phyloP scores from a whole-genome alignment of 495 filamentous ascomycete species.

The Tricharina praecox region DNA sequence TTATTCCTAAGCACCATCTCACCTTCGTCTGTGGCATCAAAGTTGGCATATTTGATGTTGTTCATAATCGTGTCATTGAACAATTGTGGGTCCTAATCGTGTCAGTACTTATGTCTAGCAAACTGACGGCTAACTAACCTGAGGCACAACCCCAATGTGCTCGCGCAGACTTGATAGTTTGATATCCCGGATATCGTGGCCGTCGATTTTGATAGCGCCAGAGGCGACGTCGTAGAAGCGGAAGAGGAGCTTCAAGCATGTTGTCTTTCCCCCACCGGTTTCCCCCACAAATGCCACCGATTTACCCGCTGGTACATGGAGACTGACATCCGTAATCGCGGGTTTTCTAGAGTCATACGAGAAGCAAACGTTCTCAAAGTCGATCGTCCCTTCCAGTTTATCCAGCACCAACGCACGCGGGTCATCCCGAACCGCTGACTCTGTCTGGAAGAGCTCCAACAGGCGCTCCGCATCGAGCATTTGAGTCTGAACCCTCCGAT shows the following conservation, averaged over 20 bases:
- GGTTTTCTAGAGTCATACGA: slow-evolving; percentile 53
- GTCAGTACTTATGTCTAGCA: not conserved
- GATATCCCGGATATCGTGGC: slow-evolving; percentile 52
- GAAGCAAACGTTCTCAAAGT: slow-evolving; percentile 49
- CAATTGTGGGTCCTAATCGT: slow-evolving; percentile 39
- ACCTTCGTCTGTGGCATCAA: slow-evolving; percentile 39
- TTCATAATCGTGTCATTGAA: slow-evolving; percentile 62
- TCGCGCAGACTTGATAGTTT: slow-evolving; percentile 48
- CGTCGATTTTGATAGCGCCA: slow-evolving; percentile 55
- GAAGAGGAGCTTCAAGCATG: slow-evolving; percentile 53
- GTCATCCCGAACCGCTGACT: slow-evolving; percentile 43
- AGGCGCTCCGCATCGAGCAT: slow-evolving; percentile 57
- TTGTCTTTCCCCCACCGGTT: slow-evolving; percentile 62
- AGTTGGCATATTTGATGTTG: slow-evolving; percentile 52
- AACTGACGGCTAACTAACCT: slow-evolving; percentile 21
- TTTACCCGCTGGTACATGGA: slow-evolving; percentile 41
- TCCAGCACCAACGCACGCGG: slow-evolving; percentile 38
- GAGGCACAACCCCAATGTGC: slow-evolving; percentile 55
- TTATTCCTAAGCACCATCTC: no score
- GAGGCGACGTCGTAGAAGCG: slow-evolving; percentile 51
- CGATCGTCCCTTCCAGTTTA: slow-evolving; percentile 42
- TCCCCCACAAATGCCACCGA: slow-evolving; percentile 63
- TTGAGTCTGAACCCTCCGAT: slow-evolving; percentile 40
- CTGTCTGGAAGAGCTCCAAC: slow-evolving; percentile 50
- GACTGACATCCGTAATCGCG: slow-evolving; percentile 47